Evolutionary conservation across 352 stramenopile species (phyloP).

Genomic region (Phytopythium mirpurense): DNA sequence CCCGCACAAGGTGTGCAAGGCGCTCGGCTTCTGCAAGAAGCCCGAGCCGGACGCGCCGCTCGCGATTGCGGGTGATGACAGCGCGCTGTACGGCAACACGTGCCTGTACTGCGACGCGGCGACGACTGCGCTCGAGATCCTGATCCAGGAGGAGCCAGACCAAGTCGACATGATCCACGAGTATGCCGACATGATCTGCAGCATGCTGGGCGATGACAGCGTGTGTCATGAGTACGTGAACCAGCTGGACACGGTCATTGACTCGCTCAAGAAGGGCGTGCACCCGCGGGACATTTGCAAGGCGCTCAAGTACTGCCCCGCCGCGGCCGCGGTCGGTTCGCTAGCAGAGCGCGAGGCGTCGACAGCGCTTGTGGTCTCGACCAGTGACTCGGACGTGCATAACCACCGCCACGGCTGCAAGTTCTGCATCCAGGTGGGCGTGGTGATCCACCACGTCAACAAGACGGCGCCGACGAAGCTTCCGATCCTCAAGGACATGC

Average conservation of each 20-base stretch:
- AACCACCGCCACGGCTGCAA: constrained; percentile 29
- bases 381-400: constrained; percentile 7
- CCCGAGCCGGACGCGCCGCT: background rate
- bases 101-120: constrained; percentile 61
- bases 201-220: constrained; percentile 42
- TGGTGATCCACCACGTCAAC: constrained; percentile 39
- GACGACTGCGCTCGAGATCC: constrained; percentile 41
- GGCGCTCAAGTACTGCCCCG: constrained; percentile 32
- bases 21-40: constrained; percentile 32
- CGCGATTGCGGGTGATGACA: background rate
- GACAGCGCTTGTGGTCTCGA: background rate
- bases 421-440: constrained; percentile 42
- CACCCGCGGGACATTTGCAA: constrained; percentile 44
- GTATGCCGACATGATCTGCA: constrained; percentile 51
- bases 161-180: constrained; percentile 41
- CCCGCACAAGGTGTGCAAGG: constrained; percentile 40
- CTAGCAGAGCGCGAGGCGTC: background rate
- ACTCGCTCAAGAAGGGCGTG: constrained; percentile 34
- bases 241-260: constrained; percentile 39
- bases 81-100: constrained; percentile 19
- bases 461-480: constrained; percentile 34
- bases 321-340: background rate
- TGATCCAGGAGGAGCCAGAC: constrained; percentile 35
- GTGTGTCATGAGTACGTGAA: constrained; percentile 40
- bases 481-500: constrained; percentile 34